phyloP scores from a whole-genome alignment of 371 early-diverging fungal species.

The Fennellomyces sp. region DNA sequence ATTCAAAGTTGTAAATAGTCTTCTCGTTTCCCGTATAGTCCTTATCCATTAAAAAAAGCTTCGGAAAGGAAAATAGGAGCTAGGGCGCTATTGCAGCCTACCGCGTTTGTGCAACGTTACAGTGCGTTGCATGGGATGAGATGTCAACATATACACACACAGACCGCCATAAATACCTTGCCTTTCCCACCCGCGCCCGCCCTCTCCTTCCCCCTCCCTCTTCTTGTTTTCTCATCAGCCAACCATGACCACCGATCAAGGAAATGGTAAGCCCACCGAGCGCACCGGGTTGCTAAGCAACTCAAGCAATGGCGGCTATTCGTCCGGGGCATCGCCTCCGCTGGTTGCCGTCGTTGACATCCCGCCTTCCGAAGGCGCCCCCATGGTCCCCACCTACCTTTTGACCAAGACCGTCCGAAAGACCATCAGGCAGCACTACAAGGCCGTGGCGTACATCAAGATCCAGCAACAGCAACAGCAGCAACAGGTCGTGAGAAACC shows the following conservation, averaged over 20 bases:
- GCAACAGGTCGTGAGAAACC: background rate
- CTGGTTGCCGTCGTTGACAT: slow-evolving; percentile 13
- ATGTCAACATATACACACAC: too few relatives aligned
- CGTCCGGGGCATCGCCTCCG: background rate
- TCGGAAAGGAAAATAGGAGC: too few relatives aligned
- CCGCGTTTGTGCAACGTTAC: too few relatives aligned
- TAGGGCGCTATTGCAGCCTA: too few relatives aligned
- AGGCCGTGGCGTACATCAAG: slow-evolving; percentile 5
- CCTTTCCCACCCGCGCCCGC: too few relatives aligned
- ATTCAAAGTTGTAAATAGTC: too few relatives aligned
- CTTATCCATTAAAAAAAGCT: too few relatives aligned
- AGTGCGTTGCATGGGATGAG: too few relatives aligned
- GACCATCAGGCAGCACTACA: slow-evolving; percentile 25
- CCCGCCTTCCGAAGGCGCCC: background rate
- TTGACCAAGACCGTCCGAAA: slow-evolving; percentile 36
- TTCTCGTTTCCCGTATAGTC: too few relatives aligned
- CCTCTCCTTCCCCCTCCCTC: background rate
- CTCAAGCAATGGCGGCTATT: background rate
- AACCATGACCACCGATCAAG: slow-evolving; percentile 1
- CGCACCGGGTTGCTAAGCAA: slow-evolving; percentile 7
- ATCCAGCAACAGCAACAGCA: slow-evolving; percentile 3
- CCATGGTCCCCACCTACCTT: slow-evolving; percentile 19
- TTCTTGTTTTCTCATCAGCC: background rate
- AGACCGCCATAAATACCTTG: too few relatives aligned
- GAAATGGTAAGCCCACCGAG: slow-evolving; percentile 3